Percentiles rank a stretch among this genome's conserved stretches.
Evolutionary conservation across 805 yeast genomes (phyloP).

Genomic region (Geotrichum ghanense): DNA sequence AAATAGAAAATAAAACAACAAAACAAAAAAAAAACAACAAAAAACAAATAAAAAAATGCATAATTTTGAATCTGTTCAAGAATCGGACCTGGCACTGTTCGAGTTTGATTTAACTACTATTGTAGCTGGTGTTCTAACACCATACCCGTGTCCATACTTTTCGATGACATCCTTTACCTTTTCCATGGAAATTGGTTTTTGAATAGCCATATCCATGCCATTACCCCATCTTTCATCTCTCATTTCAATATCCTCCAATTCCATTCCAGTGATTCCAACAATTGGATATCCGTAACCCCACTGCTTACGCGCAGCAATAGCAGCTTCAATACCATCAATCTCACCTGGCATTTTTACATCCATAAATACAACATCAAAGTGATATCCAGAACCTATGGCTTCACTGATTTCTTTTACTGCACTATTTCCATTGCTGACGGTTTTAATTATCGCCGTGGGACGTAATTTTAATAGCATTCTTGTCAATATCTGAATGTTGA

Average conservation of each 20-base stretch:
- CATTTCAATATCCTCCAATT: neutral
- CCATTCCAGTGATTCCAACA: constrained; percentile 67
- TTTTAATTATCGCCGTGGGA: constrained; percentile 49
- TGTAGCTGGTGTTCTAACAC: neutral
- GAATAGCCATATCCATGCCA: neutral
- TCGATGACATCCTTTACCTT: neutral
- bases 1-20: too few relatives aligned
- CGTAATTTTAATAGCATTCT: constrained; percentile 72
- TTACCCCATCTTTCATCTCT: neutral
- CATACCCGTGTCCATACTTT: neutral
- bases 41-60: too few relatives aligned
- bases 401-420: constrained; percentile 59
- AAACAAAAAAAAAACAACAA: too few relatives aligned
- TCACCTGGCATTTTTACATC: constrained; percentile 91
- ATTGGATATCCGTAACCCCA: constrained; percentile 59
- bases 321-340: constrained; percentile 80
- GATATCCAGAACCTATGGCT: constrained; percentile 22
- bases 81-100: too few relatives aligned
- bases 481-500: constrained; percentile 86
- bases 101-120: too few relatives aligned
- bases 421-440: constrained; percentile 87
- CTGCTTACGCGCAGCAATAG: constrained; percentile 54
- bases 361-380: constrained; percentile 76
- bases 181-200: neutral
- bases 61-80: too few relatives aligned